phyloP scores from a whole-genome alignment of 2,329 filamentous ascomycete genomes.

The Xylaria sp. region DNA sequence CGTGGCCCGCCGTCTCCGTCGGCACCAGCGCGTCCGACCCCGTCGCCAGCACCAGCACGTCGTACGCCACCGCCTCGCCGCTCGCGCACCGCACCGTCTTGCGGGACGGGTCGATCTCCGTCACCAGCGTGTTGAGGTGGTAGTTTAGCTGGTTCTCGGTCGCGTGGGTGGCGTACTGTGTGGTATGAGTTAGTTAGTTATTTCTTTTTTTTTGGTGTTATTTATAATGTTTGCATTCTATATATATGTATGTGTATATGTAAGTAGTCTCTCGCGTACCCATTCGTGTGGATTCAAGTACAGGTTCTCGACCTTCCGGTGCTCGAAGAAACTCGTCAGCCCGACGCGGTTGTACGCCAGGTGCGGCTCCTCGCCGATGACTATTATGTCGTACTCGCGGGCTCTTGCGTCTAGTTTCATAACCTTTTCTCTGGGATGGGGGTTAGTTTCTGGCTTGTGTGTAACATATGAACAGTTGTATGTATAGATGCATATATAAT shows the following conservation, averaged over 20 bases:
- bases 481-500: background rate
- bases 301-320: constrained; percentile 85
- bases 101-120: constrained; percentile 68
- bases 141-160: constrained; percentile 75
- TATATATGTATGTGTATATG: background rate
- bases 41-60: constrained; percentile 84
- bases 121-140: constrained; percentile 79
- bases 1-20: constrained; percentile 75
- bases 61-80: constrained; percentile 77
- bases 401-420: constrained; percentile 82
- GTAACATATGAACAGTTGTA: too few species aligned
- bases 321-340: constrained; percentile 87
- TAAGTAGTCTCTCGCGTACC: constrained; percentile 58
- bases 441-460: background rate
- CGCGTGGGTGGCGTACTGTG: constrained; percentile 70
- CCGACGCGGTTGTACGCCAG: constrained; percentile 92
- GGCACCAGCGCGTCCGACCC: constrained; percentile 85
- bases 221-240: background rate
- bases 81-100: constrained; percentile 77
- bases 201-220: too few species aligned
- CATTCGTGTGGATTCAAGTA: constrained; percentile 88
- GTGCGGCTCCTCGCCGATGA: constrained; percentile 88
- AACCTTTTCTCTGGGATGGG: constrained; percentile 76
- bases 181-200: background rate
- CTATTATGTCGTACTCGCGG: constrained; percentile 81